Percentiles rank a stretch among this genome's conserved stretches.
These are phyloP conservation scores for Grigorovia transvaalensis DNA, from an alignment of 805 yeast species.

Conservation along the genomic window DNA sequence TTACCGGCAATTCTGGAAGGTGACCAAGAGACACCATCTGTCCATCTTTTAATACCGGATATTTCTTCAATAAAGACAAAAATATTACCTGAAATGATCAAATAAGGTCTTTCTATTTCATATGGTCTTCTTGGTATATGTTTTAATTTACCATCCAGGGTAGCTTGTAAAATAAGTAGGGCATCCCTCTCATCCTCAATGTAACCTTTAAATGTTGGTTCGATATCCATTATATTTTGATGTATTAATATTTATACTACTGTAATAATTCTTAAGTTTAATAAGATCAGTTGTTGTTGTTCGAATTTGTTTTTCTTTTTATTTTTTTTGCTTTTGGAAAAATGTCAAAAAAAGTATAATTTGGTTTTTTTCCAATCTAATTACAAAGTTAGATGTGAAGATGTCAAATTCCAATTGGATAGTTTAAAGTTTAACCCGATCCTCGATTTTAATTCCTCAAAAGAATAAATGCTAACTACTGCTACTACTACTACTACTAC, in stretches of 20 bases:
- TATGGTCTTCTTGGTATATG: conserved; percentile 71
- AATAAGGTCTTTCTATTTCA: conserved; percentile 56
- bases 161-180: conserved; percentile 69
- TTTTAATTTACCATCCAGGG: conserved; percentile 46
- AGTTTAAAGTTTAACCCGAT: no score
- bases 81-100: conserved; percentile 68
- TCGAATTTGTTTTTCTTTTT: neutral
- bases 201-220: conserved; percentile 64
- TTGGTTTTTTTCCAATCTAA: neutral
- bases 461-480: no score
- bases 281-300: no score
- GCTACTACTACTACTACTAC: no score
- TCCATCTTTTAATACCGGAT: conserved; percentile 87
- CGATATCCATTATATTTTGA: conserved; percentile 18
- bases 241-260: no score
- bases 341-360: neutral
- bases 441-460: no score
- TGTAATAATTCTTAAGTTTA: no score
- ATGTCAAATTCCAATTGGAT: neutral
- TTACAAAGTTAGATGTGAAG: no score
- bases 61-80: conserved; percentile 78
- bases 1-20: conserved; percentile 83
- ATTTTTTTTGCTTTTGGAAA: neutral
- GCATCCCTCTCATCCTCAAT: conserved; percentile 81
- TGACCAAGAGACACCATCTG: conserved; percentile 92